Percentiles rank a stretch among this genome's conserved stretches.
Conservation (phyloP, 169 alveolate species). For the Fabrea salina region DNA sequence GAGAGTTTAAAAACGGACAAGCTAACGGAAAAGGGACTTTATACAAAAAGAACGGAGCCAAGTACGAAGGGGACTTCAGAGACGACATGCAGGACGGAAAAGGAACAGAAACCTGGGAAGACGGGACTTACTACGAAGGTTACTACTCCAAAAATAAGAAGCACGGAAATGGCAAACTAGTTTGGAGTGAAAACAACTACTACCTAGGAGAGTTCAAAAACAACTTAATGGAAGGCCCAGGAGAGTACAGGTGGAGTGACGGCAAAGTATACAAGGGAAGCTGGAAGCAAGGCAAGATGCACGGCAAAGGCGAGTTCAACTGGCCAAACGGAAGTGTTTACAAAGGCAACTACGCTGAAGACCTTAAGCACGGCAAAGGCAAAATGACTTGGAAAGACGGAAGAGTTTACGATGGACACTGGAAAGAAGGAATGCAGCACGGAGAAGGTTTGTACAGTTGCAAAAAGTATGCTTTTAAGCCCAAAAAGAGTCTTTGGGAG, state of each 20-base stretch:
- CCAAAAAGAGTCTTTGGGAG: not conserved
- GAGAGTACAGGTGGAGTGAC: conserved; percentile 7
- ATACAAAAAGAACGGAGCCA: conserved; percentile 43
- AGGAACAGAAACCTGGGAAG: conserved; percentile 64
- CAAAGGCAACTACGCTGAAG: conserved; percentile 80
- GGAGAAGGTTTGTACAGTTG: conserved; percentile 10
- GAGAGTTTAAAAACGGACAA: conserved; percentile 41
- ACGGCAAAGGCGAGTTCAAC: conserved; percentile 76
- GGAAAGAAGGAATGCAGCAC: not conserved
- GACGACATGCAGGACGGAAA: conserved; percentile 54
- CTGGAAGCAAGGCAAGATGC: conserved; percentile 82
- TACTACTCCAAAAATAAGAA: conserved; percentile 46
- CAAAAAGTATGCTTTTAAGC: no score
- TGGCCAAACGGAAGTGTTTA: conserved; percentile 74
- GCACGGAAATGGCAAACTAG: not conserved
- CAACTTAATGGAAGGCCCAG: not conserved
- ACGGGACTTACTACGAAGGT: conserved; percentile 58
- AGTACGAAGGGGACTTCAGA: conserved; percentile 53
- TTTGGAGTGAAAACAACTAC: not conserved
- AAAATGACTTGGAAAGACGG: conserved; percentile 84
- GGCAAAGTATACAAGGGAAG: conserved; percentile 55
- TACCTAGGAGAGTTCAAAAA: conserved; percentile 22
- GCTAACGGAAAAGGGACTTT: conserved; percentile 29
- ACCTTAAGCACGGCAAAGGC: conserved; percentile 87
- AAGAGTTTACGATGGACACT: conserved; percentile 82